phyloP scores from a whole-genome alignment of 1,139 yeast species.

The Candida anutae region DNA sequence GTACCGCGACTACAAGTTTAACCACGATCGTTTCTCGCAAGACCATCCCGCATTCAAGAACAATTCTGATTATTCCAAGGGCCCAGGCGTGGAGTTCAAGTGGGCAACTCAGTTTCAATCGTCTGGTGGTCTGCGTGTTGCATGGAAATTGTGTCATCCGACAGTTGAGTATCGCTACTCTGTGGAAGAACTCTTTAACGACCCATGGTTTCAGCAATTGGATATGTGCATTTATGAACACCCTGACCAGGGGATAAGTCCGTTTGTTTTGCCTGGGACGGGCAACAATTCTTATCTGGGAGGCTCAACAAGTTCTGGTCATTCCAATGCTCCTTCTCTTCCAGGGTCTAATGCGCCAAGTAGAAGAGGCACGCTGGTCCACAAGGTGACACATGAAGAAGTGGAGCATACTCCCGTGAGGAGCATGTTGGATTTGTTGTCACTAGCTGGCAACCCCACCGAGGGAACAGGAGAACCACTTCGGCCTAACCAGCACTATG shows the following conservation, averaged over 20 bases:
- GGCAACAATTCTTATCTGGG: conserved; percentile 8
- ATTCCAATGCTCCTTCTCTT: conserved; percentile 13
- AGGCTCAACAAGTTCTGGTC: conserved; percentile 1
- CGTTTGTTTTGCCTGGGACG: conserved; percentile 25
- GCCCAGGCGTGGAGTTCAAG: conserved; percentile 64
- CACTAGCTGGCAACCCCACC: conserved; percentile 2
- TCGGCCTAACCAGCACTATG: too few relatives aligned
- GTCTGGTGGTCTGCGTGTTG: conserved; percentile 56
- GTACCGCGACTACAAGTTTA: conserved; percentile 50
- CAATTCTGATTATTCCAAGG: conserved; percentile 36
- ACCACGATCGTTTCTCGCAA: conserved; percentile 42
- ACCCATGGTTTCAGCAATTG: conserved; percentile 55
- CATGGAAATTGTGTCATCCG: conserved; percentile 73
- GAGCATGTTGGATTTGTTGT: conserved; percentile 33
- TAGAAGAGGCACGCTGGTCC: conserved; percentile 21
- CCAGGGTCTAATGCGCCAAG: conserved; percentile 27
- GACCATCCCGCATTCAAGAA: conserved; percentile 50
- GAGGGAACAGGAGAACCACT: neutral
- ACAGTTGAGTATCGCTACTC: conserved; percentile 45
- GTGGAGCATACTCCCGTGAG: conserved; percentile 20
- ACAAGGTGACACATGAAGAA: conserved; percentile 6
- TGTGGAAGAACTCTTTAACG: conserved; percentile 45
- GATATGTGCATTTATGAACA: conserved; percentile 58
- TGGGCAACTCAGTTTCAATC: conserved; percentile 55
- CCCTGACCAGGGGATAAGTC: conserved; percentile 38